Evolutionary conservation across 257 asterid genomes (phyloP).

Genomic region (Solanum pennellii): DNA sequence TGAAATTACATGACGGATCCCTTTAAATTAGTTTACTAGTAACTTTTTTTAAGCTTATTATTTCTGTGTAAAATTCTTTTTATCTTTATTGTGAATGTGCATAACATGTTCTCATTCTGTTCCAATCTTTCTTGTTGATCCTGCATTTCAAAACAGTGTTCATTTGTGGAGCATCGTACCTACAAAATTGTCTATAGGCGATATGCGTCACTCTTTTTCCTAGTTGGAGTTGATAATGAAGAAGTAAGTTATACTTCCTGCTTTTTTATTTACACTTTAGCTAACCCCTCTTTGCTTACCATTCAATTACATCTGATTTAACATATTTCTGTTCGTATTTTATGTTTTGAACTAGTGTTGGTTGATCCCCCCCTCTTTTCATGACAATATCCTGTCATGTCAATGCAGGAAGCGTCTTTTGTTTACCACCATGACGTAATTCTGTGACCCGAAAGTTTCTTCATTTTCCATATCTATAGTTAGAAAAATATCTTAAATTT

Average conservation of each 20-base stretch:
- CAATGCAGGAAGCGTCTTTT: neutral
- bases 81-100: neutral
- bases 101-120: neutral
- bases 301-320: neutral
- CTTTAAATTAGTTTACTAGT: neutral
- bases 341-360: neutral
- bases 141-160: conserved; percentile 52
- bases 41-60: neutral
- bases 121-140: neutral
- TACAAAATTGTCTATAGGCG: conserved; percentile 87
- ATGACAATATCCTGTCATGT: neutral
- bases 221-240: conserved; percentile 97
- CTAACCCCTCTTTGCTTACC: neutral
- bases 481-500: neutral
- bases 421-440: neutral
- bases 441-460: neutral
- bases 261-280: neutral
- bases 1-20: neutral
- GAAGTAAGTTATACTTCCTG: conserved; percentile 49
- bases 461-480: neutral
- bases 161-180: conserved; percentile 94
- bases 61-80: neutral
- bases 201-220: conserved; percentile 84
- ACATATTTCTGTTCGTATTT: neutral
- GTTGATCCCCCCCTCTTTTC: neutral